Conservation (phyloP, 768 basidiomycete genomes). For the Pulveroboletus sp. region DNA sequence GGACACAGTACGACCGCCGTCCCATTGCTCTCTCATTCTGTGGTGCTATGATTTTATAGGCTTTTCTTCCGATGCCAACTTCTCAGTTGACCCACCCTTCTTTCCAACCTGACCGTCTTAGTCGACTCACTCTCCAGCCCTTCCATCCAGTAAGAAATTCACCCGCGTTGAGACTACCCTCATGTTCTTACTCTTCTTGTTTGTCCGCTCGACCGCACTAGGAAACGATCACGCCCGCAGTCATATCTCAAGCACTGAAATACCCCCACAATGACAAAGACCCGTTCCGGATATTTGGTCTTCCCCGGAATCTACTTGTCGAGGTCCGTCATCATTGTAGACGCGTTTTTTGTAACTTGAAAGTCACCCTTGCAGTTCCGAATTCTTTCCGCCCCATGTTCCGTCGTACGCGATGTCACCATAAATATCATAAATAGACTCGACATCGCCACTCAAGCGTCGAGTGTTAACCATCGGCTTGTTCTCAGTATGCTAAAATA, state of each 20-base stretch:
- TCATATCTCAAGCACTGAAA: constrained; percentile 44
- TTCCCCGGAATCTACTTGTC: constrained; percentile 65
- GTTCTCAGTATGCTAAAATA: constrained; percentile 57
- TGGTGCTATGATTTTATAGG: constrained; percentile 25
- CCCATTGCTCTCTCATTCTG: background rate
- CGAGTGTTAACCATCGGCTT: constrained; percentile 53
- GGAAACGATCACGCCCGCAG: constrained; percentile 32
- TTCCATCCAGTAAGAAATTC: constrained; percentile 41
- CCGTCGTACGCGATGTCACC: constrained; percentile 70
- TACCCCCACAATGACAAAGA: constrained; percentile 46
- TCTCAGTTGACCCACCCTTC: constrained; percentile 38
- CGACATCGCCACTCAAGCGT: constrained; percentile 43
- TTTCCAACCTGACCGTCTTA: constrained; percentile 38
- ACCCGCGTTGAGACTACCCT: background rate
- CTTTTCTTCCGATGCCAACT: constrained; percentile 42
- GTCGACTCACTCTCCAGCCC: constrained; percentile 36
- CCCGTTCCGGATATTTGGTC: constrained; percentile 62
- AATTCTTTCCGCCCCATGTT: constrained; percentile 66
- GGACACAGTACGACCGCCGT: constrained; percentile 15
- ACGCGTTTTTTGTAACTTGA: background rate
- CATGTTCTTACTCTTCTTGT: background rate
- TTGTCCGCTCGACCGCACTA: constrained; percentile 3
- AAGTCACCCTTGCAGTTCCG: constrained; percentile 47
- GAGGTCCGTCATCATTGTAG: constrained; percentile 52
- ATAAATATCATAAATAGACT: constrained; percentile 51